These are phyloP conservation scores for Gynochthodes officinalis DNA, from an alignment of 257 asterid species.

Conservation along the genomic window DNA sequence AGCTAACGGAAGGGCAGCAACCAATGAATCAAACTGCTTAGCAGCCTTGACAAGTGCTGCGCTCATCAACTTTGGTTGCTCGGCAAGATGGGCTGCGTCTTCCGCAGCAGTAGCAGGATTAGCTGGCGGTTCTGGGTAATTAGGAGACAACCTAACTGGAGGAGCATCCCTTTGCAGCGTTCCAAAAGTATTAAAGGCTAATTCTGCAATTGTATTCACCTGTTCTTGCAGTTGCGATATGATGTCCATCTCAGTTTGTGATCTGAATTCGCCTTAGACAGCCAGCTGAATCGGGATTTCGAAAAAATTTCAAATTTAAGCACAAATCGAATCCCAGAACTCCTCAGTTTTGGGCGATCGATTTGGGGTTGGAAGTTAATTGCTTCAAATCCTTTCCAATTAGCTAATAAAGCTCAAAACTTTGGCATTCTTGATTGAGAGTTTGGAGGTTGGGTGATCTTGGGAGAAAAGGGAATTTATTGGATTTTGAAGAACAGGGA, in stretches of 20 bases:
- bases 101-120: slow-evolving; percentile 37
- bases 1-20: slow-evolving; percentile 78
- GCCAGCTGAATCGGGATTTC: too few relatives aligned
- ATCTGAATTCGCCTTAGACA: not conserved
- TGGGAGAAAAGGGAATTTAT: too few relatives aligned
- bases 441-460: too few relatives aligned
- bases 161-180: slow-evolving; percentile 87
- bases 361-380: not conserved
- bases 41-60: slow-evolving; percentile 87
- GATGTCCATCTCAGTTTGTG: slow-evolving; percentile 56
- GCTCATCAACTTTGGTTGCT: slow-evolving; percentile 70
- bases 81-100: slow-evolving; percentile 54
- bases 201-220: slow-evolving; percentile 58
- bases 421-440: too few relatives aligned
- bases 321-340: not conserved
- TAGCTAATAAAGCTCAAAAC: too few relatives aligned
- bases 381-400: too few relatives aligned
- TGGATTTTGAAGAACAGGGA: too few relatives aligned
- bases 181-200: slow-evolving; percentile 81
- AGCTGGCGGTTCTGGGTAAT: slow-evolving; percentile 83
- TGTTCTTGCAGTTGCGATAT: slow-evolving; percentile 86
- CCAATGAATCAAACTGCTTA: slow-evolving; percentile 89
- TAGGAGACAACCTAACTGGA: slow-evolving; percentile 80
- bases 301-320: too few relatives aligned
- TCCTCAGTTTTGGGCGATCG: not conserved